Evolutionary conservation across 192 early-diverging fungal species (phyloP).

Genomic region (Coemansia reversa): DNA sequence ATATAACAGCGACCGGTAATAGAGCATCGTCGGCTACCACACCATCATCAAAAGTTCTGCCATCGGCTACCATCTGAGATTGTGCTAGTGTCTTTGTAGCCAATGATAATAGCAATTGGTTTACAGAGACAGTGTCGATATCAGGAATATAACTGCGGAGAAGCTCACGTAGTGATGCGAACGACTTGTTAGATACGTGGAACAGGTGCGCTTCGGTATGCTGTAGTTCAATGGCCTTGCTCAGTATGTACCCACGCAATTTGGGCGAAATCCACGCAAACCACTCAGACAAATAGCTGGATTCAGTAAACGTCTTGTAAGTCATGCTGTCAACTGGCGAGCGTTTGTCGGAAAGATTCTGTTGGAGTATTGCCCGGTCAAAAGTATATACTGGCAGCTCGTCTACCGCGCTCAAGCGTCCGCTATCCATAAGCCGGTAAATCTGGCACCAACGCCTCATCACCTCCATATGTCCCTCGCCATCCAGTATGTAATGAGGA

Average conservation of each 20-base stretch:
- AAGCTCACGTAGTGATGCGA: conserved; percentile 20
- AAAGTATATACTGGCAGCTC: conserved; percentile 18
- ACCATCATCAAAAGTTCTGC: neutral
- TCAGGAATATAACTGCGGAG: conserved; percentile 22
- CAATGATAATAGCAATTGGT: conserved; percentile 29
- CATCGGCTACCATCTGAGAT: conserved; percentile 20
- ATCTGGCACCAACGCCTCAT: conserved; percentile 40
- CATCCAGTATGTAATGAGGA: conserved; percentile 40
- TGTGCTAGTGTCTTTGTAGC: conserved; percentile 34
- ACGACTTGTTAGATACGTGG: conserved; percentile 27
- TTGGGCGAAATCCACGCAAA: conserved; percentile 47
- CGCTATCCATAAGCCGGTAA: conserved; percentile 17
- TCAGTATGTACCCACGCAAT: conserved; percentile 28
- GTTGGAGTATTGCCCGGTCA: conserved; percentile 14
- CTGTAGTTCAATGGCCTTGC: conserved; percentile 26
- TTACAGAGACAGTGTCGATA: conserved; percentile 15
- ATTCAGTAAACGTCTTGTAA: conserved; percentile 12
- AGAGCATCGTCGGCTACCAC: neutral
- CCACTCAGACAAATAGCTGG: conserved; percentile 28
- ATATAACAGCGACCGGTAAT: conserved; percentile 29
- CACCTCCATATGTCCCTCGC: conserved; percentile 33
- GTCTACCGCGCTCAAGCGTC: conserved; percentile 2
- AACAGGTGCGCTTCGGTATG: conserved; percentile 48
- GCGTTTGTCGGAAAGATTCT: conserved; percentile 32
- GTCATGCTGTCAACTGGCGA: conserved; percentile 26